Conservation (phyloP, 768 basidiomycete genomes). For the Dendrothele bispora region DNA sequence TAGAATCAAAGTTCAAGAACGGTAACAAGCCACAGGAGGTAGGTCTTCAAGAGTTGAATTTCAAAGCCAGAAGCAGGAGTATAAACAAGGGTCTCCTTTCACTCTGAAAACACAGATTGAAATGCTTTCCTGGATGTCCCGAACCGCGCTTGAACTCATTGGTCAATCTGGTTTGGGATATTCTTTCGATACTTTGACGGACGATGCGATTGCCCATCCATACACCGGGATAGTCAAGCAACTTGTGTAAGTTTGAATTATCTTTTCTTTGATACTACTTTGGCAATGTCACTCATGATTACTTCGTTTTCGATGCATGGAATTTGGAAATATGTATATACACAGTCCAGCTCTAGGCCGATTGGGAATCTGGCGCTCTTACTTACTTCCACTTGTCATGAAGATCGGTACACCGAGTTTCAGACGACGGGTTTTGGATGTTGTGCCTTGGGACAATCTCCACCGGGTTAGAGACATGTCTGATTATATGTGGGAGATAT, state of each 20-base stretch:
- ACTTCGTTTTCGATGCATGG: background rate
- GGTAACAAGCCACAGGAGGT: background rate
- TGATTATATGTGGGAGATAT: conserved; percentile 27
- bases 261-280: background rate
- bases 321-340: background rate
- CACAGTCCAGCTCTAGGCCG: background rate
- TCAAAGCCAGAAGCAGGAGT: no score
- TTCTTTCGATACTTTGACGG: conserved; percentile 31
- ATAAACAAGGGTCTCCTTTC: background rate
- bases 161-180: conserved; percentile 37
- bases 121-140: conserved; percentile 32
- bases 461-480: conserved; percentile 24
- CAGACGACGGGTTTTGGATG: conserved; percentile 19
- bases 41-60: background rate
- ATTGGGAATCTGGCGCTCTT: conserved; percentile 7
- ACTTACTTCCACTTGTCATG: conserved; percentile 21
- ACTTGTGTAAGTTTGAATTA: conserved; percentile 17
- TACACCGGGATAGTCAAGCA: conserved; percentile 9
- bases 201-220: conserved; percentile 15
- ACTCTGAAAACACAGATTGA: conserved; percentile 23
- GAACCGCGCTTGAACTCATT: conserved; percentile 36
- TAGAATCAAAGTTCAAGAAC: conserved; percentile 1
- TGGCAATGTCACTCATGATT: background rate
- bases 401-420: conserved; percentile 27
- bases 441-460: conserved; percentile 20